These are phyloP conservation scores for Paecilomyces sp. DNA, from an alignment of 2,329 filamentous ascomycete species.

Conservation along the genomic window DNA sequence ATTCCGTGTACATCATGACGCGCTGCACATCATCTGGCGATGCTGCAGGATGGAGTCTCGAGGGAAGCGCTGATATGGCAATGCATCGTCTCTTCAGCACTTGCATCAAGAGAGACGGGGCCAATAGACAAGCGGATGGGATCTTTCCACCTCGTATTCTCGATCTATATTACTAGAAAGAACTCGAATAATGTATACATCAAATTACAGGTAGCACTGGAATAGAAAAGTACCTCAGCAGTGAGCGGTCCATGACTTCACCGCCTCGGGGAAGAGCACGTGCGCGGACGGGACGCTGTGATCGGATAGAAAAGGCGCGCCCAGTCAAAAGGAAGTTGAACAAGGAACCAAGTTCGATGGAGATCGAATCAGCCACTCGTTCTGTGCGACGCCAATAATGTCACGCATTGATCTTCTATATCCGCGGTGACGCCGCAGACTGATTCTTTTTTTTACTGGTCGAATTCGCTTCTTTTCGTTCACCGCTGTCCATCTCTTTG, in stretches of 20 bases:
- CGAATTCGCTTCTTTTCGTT: not conserved
- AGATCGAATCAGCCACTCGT: not conserved
- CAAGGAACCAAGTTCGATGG: not conserved
- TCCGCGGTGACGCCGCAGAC: not conserved
- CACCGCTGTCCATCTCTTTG: not conserved
- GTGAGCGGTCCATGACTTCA: not conserved
- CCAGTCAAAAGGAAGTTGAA: not conserved
- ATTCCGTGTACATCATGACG: too few relatives aligned
- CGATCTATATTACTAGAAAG: too few relatives aligned
- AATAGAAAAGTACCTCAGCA: not conserved
- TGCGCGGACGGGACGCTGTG: not conserved
- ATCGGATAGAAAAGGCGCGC: not conserved
- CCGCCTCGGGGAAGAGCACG: not conserved
- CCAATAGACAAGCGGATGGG: too few relatives aligned
- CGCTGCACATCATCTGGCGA: too few relatives aligned
- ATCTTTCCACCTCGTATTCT: too few relatives aligned
- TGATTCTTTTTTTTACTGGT: not conserved
- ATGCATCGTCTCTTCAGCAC: too few relatives aligned
- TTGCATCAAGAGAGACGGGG: too few relatives aligned
- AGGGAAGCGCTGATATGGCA: too few relatives aligned
- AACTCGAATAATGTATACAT: too few relatives aligned
- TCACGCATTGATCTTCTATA: not conserved
- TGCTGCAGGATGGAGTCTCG: too few relatives aligned
- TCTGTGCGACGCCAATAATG: not conserved
- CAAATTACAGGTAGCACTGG: too few relatives aligned